Evolutionary conservation across 768 basidiomycete species (phyloP), one percentile per base, ranked within the genome.

Genomic region (Dacryopinax spathularia): DNA sequence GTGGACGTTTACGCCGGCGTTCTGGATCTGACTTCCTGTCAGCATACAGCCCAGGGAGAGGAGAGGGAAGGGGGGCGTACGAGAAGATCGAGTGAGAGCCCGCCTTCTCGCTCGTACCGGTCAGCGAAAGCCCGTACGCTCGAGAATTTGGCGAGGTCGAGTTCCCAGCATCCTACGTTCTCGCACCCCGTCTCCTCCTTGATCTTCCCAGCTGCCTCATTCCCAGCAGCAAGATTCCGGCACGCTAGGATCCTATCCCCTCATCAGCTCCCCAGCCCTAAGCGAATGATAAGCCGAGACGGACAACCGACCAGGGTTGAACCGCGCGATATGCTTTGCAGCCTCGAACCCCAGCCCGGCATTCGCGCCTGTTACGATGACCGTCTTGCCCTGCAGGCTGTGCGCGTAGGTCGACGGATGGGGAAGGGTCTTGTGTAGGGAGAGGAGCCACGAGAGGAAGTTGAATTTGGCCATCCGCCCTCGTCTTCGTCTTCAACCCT

Each of bases 11-110:
- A 76, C 62, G 0, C 65, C 79, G 0, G 81, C 79, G 31, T 81
- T 81, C 69, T 77, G 74, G 10, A 56, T 56, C 48, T 56, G 31
- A 10, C 15, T 18, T 9, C 48, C 6, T 25, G 3, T 56, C 31
- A 56, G 36, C 10, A 3, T 9, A 20, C 48, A 29, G 7, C 10
- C 3, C 25, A 6, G n/a, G n/a, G 5, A 31, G 20, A 29, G 5
- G 48, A 9, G 5, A 15, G 31, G 6, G 20, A 6, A 29, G 31
- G 5, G 48, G 13, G 29, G 20, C 48, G 12, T 29, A 81, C 72
- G 1, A 83, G 69, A 22, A 81, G 73, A 65, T 80, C 79, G 16
- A 81, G 67, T 12, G 76, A 10, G 12, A 39, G 39, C 16, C 63
- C 69, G 12, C 64, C 67, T 20, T 67, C 66, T 20, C 18, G 18